Base-by-base conservation (phyloP, 2,329 filamentous ascomycete species). In the Purpureocillium takamizusanense region DNA sequence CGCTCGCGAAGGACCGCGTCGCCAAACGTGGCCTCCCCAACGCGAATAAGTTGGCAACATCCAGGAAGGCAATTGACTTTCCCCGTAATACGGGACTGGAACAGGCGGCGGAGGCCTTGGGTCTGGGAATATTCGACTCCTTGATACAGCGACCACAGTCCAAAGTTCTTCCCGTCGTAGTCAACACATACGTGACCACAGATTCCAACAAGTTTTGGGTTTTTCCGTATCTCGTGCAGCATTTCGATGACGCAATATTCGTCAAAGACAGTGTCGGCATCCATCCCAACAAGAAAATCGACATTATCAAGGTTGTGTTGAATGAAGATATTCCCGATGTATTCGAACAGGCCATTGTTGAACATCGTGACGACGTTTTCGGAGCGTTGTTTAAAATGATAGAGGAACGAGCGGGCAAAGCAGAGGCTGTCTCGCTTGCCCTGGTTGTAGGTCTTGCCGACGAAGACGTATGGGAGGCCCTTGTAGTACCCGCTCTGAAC, bases 391-490 rank as follows among this genome's bases (percentile, higher is more conserved):
- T 68, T 63, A 58, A 65, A 72, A 45, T 70, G 65, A 45, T 67
- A 65, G 5, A 71, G 49, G 33, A 72, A 64, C 1, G 67, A 71
- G 0, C 68, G 65, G 2, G 60, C 63, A n/a, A 70, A 61, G 45
- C 68, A 70, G 31, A 72, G 50, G 35, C 66, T 67, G 47, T 72
- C 69, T 2, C 66, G 59, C 50, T 71, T 72, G 28, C 67, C 67
- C 44, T 69, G 65, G 48, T 70, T 71, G 48, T 68, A 62, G 12
- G 62, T 55, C 48, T 72, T 72, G 34, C 68, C 63, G 29, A 72
- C 63, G 40, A 68, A 64, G 23, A 69, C 53, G 40, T 65, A 71
- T 0, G 67, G 67, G 0, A 69, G 45, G 1, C 62, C 66, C 45
- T 62, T 64, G 52, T 69, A 71, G 27, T 49, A 55, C 0, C 69